Conservation (phyloP, 768 basidiomycete species). For the Imleria badia region DNA sequence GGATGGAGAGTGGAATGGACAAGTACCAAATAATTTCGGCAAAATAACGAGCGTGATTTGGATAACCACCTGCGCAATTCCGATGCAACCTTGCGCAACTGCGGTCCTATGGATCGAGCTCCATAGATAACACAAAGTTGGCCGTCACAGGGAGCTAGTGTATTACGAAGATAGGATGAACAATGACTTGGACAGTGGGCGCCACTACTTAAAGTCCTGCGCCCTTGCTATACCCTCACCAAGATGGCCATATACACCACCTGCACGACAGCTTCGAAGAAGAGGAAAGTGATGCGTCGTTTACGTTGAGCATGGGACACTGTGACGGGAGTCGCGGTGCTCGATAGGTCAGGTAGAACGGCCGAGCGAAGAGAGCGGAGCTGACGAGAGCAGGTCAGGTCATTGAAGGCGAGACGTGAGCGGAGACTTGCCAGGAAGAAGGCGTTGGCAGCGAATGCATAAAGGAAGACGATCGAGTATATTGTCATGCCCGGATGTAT, state of each 20-base stretch:
- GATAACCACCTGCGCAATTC: too few relatives aligned
- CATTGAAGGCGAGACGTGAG: background rate
- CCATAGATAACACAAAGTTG: too few relatives aligned
- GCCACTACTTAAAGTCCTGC: too few relatives aligned
- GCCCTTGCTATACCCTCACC: constrained; percentile 51
- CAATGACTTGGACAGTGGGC: background rate
- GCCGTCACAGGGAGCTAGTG: too few relatives aligned
- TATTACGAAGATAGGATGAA: constrained; percentile 2
- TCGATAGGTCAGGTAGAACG: constrained; percentile 75
- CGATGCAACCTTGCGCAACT: too few relatives aligned
- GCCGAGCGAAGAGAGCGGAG: constrained; percentile 91
- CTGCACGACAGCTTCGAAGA: constrained; percentile 81
- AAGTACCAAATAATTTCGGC: too few relatives aligned
- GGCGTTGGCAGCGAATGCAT: constrained; percentile 84
- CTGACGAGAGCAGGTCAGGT: constrained; percentile 41
- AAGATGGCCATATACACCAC: constrained; percentile 84
- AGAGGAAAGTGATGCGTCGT: constrained; percentile 86
- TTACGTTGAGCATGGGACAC: constrained; percentile 78
- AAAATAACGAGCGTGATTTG: too few relatives aligned
- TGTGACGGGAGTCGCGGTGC: constrained; percentile 46
- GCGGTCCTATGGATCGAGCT: too few relatives aligned
- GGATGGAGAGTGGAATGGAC: too few relatives aligned
- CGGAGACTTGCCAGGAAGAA: constrained; percentile 78
- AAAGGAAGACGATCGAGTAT: constrained; percentile 73
- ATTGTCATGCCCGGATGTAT: constrained; percentile 60